These are phyloP conservation scores for Aspergillus quadricinctus DNA, from an alignment of 2,329 filamentous ascomycete genomes.

Conservation along the genomic window DNA sequence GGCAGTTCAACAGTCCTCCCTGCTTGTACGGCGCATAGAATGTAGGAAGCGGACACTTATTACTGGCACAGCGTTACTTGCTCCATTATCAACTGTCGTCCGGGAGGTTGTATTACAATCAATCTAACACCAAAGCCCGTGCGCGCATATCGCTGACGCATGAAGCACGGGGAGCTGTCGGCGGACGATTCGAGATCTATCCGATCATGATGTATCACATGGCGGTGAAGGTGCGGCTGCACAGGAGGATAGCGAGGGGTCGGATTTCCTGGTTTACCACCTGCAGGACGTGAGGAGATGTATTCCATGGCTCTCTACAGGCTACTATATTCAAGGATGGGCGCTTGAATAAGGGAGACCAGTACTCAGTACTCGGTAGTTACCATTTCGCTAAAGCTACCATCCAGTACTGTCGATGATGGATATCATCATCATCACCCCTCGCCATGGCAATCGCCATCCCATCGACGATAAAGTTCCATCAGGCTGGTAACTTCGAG, in stretches of 20 bases:
- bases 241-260: conserved; percentile 1
- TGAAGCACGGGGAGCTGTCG: conserved; percentile 7
- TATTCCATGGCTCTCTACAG: too few relatives aligned
- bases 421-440: not conserved
- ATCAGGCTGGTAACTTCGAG: not conserved
- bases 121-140: not conserved
- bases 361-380: not conserved
- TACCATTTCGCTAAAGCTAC: not conserved
- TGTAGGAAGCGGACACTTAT: not conserved
- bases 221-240: conserved; percentile 24
- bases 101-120: too few relatives aligned
- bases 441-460: not conserved
- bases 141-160: conserved; percentile 3
- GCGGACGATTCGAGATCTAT: conserved; percentile 2
- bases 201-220: conserved; percentile 26
- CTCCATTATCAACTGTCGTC: not conserved
- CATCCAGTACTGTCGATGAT: not conserved
- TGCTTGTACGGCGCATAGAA: not conserved
- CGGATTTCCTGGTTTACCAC: not conserved
- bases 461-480: not conserved
- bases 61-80: not conserved
- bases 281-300: not conserved
- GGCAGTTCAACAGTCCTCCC: not conserved
- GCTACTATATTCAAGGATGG: not conserved
- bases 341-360: too few relatives aligned